These are phyloP conservation scores for Diaporthe australafricana DNA, from an alignment of 2,329 filamentous ascomycete species.

Conservation along the genomic window DNA sequence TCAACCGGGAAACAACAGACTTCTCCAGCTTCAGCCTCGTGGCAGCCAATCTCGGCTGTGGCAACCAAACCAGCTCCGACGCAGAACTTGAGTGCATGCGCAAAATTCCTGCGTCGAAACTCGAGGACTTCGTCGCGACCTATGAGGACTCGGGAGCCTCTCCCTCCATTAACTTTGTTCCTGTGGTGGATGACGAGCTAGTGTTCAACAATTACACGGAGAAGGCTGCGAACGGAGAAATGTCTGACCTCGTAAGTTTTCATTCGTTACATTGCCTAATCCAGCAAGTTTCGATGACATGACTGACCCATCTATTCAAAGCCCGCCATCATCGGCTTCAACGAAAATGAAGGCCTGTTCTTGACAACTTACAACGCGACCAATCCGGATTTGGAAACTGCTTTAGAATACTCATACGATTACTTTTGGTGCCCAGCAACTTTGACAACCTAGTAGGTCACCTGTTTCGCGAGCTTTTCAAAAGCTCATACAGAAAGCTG, in stretches of 20 bases:
- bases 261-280: background rate
- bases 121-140: constrained; percentile 47
- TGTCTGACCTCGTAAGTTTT: constrained; percentile 43
- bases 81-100: constrained; percentile 53
- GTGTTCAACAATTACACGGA: constrained; percentile 49
- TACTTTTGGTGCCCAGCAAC: constrained; percentile 44
- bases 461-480: background rate
- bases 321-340: constrained; percentile 42
- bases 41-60: constrained; percentile 50
- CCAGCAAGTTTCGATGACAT: background rate
- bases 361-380: constrained; percentile 39
- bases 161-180: constrained; percentile 46
- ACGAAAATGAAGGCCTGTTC: constrained; percentile 41
- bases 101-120: constrained; percentile 45
- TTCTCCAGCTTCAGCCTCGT: constrained; percentile 53
- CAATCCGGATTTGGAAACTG: constrained; percentile 37
- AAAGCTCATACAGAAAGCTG: background rate
- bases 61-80: constrained; percentile 47
- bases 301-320: constrained; percentile 1
- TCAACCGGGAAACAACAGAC: constrained; percentile 7
- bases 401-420: constrained; percentile 27
- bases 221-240: constrained; percentile 41
- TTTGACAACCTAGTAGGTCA: constrained; percentile 13
- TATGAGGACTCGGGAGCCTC: constrained; percentile 43
- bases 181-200: constrained; percentile 45